A percentile compares a stretch with the other conserved stretches of the same genome.
These are phyloP conservation scores for Kingdonia uniflora DNA, from an alignment of 164 flowering plant genomes.

Conservation along the genomic window DNA sequence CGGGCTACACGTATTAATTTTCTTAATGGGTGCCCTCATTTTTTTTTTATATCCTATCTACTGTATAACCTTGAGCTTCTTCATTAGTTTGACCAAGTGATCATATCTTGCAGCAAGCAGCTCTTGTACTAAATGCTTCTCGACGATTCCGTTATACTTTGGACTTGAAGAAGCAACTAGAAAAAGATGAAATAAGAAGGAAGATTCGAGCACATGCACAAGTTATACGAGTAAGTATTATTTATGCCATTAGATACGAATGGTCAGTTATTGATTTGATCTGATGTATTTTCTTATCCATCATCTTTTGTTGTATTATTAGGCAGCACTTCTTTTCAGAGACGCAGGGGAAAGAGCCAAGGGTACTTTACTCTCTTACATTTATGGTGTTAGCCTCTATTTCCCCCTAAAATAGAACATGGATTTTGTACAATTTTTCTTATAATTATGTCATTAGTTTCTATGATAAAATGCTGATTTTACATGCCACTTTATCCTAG, in stretches of 20 bases:
- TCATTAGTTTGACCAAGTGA: too few relatives aligned
- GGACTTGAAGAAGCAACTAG: constrained; percentile 84
- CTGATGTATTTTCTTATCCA: neutral
- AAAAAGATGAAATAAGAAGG: constrained; percentile 10
- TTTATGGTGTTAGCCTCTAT: neutral
- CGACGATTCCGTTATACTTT: constrained; percentile 90
- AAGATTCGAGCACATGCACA: neutral
- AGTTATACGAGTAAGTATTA: neutral
- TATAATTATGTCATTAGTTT: too few relatives aligned
- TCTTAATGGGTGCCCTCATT: too few relatives aligned
- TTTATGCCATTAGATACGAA: neutral
- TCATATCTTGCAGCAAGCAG: constrained; percentile 59
- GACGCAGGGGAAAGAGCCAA: constrained; percentile 32
- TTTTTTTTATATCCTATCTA: too few relatives aligned
- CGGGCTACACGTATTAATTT: constrained; percentile 2
- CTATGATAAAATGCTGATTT: too few relatives aligned
- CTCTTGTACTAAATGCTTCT: constrained; percentile 94
- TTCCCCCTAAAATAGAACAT: too few relatives aligned
- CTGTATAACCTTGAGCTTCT: too few relatives aligned
- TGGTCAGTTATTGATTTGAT: neutral
- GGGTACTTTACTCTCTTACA: constrained; percentile 36
- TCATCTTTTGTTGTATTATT: neutral
- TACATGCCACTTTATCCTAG: neutral
- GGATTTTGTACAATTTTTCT: too few relatives aligned
- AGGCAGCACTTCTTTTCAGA: neutral